Conservation (phyloP, 2,329 filamentous ascomycete genomes). For the Chaetomium olivaceum region DNA sequence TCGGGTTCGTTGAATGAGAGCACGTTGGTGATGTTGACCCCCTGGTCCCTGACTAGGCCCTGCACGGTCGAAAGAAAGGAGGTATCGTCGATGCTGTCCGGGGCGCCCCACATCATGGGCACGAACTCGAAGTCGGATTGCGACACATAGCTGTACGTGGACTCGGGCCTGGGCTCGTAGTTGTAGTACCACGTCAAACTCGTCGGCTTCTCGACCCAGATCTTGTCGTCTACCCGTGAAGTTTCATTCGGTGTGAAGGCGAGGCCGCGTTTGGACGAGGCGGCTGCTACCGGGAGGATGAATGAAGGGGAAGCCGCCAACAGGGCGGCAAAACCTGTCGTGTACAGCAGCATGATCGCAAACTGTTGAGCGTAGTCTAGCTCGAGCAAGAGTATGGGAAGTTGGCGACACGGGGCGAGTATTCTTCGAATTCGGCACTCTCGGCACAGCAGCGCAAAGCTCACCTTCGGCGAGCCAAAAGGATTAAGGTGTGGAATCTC, state of each 20-base stretch:
- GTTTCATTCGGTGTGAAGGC: slow-evolving; percentile 62
- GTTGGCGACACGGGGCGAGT: not conserved
- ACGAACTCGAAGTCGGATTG: slow-evolving; percentile 69
- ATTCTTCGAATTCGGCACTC: not conserved
- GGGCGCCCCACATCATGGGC: slow-evolving; percentile 75
- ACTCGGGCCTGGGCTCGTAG: slow-evolving; percentile 61
- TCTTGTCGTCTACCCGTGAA: slow-evolving; percentile 60
- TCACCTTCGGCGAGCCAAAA: not conserved
- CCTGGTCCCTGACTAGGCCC: slow-evolving; percentile 51
- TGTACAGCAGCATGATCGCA: slow-evolving; percentile 18
- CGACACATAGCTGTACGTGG: slow-evolving; percentile 48
- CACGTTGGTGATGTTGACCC: slow-evolving; percentile 64
- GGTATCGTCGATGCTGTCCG: slow-evolving; percentile 50
- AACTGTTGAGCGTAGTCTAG: not conserved
- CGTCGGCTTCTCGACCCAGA: slow-evolving; percentile 60
- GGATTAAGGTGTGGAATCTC: not conserved
- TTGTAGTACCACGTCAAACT: slow-evolving; percentile 86
- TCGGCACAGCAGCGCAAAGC: not conserved
- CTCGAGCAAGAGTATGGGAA: not conserved
- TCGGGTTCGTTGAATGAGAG: slow-evolving; percentile 83
- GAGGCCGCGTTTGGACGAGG: slow-evolving; percentile 68
- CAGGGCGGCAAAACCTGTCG: slow-evolving; percentile 10
- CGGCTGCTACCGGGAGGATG: slow-evolving; percentile 32
- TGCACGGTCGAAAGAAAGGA: slow-evolving; percentile 63
- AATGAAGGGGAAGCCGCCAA: slow-evolving; percentile 21